Base-by-base conservation (phyloP, 2,329 filamentous ascomycete species). In the Colletotrichum theobromicola region DNA sequence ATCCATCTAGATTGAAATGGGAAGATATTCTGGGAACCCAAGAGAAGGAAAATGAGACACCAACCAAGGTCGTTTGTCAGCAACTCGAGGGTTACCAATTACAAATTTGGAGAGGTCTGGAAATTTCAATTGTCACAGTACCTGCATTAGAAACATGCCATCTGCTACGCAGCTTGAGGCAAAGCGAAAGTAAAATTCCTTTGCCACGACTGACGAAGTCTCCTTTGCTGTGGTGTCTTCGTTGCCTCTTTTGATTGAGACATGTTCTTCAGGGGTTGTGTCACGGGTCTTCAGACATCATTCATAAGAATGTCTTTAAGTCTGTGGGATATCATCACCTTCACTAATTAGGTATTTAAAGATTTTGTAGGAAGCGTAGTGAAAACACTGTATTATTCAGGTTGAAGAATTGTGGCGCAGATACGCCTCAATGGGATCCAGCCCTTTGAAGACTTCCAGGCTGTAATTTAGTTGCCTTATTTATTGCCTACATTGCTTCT, bases 131-230 rank as follows among this genome's bases (percentile, higher is more conserved):
- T 6, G 2, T 50, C n/a, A 21, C 4, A 50, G 42, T 21, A 50
- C n/a, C n/a, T 50, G 42, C 42, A 7, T 50, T 4, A 21, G 4
- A 50, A 2, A 4, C 42, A n/a, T 50, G 4, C 6, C 42, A 21
- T 21, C n/a, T 50, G 1, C 42, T 2, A 21, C 42, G 10, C 42
- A 6, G 1, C 3, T n/a, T 4, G 3, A 21, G 2, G 42, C 0
- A 21, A 50, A 46, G 4, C 2, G 12, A 50, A 50, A 50, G 42
- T 50, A n/a, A 46, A 46, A 21, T 0, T 18, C 13, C 0, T 4
- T 21, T 50, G 3, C 0, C 10, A 21, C 9, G n/a, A n/a, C n/a
- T n/a, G n/a, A n/a, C n/a, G 10, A 13, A 46, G 4, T 13, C 30
- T 32, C 12, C 30, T 8, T 32, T 32, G n/a, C n/a, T n/a, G n/a